Conservation (phyloP, 2,329 filamentous ascomycete genomes). For the Cladosporium sp. region DNA sequence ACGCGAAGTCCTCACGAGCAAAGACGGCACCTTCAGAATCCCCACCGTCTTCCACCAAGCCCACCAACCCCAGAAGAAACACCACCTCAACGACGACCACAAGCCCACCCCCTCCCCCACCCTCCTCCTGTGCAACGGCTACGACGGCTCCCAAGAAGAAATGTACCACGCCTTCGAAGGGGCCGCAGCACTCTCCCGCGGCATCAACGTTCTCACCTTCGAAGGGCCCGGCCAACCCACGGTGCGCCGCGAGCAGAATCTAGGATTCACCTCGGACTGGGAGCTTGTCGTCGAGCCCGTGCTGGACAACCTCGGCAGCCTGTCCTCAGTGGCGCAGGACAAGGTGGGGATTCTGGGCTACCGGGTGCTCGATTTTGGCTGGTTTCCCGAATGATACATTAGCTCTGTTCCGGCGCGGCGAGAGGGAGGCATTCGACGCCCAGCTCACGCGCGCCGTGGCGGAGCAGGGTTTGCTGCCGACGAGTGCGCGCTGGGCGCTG, state of each 20-base stretch:
- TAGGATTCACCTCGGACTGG: constrained; percentile 31
- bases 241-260: constrained; percentile 21
- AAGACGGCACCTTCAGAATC: too few species aligned
- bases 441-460: not conserved
- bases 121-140: constrained; percentile 25
- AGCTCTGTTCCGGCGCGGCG: not conserved
- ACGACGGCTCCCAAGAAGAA: constrained; percentile 29
- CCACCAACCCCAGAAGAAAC: too few species aligned
- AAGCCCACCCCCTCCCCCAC: too few species aligned
- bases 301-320: constrained; percentile 26
- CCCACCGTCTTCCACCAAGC: too few species aligned
- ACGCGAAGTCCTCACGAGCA: too few species aligned
- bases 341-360: constrained; percentile 26
- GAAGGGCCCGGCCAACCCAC: constrained; percentile 33
- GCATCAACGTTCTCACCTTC: constrained; percentile 31
- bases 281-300: constrained; percentile 29
- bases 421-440: constrained; percentile 2
- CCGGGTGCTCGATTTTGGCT: not conserved
- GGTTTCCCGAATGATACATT: not conserved
- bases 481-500: not conserved
- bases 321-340: constrained; percentile 8
- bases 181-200: constrained; percentile 28
- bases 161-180: constrained; percentile 24
- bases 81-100: too few species aligned
- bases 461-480: not conserved